Evolutionary conservation across 148 eudicot species (phyloP).

Genomic region (Chenopodium formosanum): DNA sequence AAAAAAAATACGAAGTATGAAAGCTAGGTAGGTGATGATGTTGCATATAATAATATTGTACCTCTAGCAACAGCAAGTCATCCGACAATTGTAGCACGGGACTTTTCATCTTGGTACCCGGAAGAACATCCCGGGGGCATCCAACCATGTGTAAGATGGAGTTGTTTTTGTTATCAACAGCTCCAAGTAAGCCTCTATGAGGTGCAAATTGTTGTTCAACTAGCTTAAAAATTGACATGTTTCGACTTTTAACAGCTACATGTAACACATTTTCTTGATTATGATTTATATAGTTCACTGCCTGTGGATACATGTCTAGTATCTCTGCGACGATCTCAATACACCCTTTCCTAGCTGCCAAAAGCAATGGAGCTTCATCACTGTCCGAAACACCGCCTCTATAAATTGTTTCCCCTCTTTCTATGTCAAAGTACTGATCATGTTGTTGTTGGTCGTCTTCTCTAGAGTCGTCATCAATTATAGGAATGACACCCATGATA

Average conservation of each 20-base stretch:
- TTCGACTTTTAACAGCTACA: constrained; percentile 3
- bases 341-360: constrained; percentile 8
- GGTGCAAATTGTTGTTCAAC: background rate
- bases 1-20: background rate
- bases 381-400: background rate
- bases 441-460: too few relatives aligned
- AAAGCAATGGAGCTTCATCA: constrained; percentile 9
- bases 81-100: constrained; percentile 8
- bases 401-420: background rate
- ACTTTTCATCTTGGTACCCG: constrained; percentile 12
- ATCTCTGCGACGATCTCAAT: constrained; percentile 2
- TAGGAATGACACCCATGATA: background rate
- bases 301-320: background rate
- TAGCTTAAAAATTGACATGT: background rate
- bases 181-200: background rate
- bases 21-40: background rate
- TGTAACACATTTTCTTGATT: background rate
- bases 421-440: background rate
- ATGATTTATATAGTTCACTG: constrained; percentile 10
- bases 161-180: constrained; percentile 6
- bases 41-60: background rate
- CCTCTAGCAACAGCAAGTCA: background rate
- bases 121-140: background rate
- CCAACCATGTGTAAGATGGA: constrained; percentile 13
- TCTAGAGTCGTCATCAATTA: background rate